Percentiles rank a stretch among this genome's conserved stretches.
Evolutionary conservation across 371 early-diverging fungal species (phyloP).

Genomic region (Basidiobolus meristosporus): DNA sequence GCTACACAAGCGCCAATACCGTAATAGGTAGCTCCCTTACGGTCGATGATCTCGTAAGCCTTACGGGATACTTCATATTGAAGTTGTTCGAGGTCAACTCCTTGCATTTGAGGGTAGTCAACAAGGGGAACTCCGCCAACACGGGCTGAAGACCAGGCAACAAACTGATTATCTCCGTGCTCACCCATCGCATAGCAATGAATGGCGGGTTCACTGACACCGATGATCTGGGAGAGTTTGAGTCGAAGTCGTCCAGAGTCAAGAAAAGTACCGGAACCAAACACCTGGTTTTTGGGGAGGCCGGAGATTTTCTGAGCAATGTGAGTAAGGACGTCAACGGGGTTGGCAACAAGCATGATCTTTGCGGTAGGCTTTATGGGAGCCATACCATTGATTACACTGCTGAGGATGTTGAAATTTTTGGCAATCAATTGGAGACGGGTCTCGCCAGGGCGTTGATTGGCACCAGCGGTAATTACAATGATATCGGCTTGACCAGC

Average conservation of each 20-base stretch:
- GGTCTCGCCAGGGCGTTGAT: too few species aligned
- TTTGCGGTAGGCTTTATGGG: constrained; percentile 54
- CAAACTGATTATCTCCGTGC: too few species aligned
- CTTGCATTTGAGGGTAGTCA: too few species aligned
- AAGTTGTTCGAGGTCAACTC: too few species aligned
- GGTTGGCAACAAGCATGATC: constrained; percentile 65
- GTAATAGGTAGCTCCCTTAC: constrained; percentile 74
- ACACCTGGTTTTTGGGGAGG: constrained; percentile 51
- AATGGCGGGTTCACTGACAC: constrained; percentile 39
- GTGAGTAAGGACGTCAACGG: constrained; percentile 62
- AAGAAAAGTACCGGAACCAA: constrained; percentile 77
- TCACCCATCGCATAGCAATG: constrained; percentile 67
- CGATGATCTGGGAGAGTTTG: constrained; percentile 29
- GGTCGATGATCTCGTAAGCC: constrained; percentile 66
- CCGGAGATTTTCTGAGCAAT: constrained; percentile 68
- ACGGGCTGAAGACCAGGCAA: too few species aligned
- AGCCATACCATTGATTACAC: constrained; percentile 47
- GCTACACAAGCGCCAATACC: constrained; percentile 74
- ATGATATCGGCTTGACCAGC: constrained; percentile 73
- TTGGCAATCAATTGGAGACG: too few species aligned
- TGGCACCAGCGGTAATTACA: constrained; percentile 76
- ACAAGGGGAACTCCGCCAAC: too few species aligned
- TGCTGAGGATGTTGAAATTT: constrained; percentile 53
- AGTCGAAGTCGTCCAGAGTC: constrained; percentile 61
- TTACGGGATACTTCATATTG: too few species aligned